Evolutionary conservation across 768 basidiomycete species (phyloP), one percentile per base, ranked within the genome.

Genomic region (Neoboletus brunneissimus): DNA sequence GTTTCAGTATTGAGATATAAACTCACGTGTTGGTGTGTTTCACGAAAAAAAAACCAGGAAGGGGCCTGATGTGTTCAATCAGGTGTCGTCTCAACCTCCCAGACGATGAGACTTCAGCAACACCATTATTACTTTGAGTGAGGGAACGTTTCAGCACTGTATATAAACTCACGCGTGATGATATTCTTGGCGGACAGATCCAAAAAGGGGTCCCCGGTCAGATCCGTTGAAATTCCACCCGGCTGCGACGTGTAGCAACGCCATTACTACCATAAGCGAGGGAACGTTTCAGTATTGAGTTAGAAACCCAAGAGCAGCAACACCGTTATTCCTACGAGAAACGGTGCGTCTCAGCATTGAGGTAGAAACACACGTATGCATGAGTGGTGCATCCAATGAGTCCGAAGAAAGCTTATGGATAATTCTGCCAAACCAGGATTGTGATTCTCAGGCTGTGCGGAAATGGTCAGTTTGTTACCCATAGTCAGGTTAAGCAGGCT

Each of bases 221-320:
- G 46, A 48, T 12, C 32, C 34, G 9, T 18, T 18, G 15, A 18
- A 11, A 34, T 22, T 18, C 23, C 15, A 23, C 47, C 22, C 13
- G 6, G 20, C 16, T 9, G 46, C 20, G 31, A 32, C 46, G 4
- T 31, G 86, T 81, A 48, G 75, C 71, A 16, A 86, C 84, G 56
- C 70, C 64, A 83, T 86, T 41, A 64, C n/a, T 22, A 55, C 4
- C 43, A 27, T n/a, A 32, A 38, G 48, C 8, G 25, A 53, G 37
- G 15, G n/a, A 22, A 11, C 31, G 25, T n/a, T 16, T 29, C 25
- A 23, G 18, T 16, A 11, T 16, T 27, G 32, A 20, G 41, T 46
- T n/a, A 23, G 4, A 10, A 9, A 53, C 72, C 34, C 41, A 73
- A 73, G 52, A 74, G 18, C 16, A 18, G 16, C 8, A 45, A n/a